phyloP scores from a whole-genome alignment of 2,329 filamentous ascomycete genomes.

The Xylaria sp. region DNA sequence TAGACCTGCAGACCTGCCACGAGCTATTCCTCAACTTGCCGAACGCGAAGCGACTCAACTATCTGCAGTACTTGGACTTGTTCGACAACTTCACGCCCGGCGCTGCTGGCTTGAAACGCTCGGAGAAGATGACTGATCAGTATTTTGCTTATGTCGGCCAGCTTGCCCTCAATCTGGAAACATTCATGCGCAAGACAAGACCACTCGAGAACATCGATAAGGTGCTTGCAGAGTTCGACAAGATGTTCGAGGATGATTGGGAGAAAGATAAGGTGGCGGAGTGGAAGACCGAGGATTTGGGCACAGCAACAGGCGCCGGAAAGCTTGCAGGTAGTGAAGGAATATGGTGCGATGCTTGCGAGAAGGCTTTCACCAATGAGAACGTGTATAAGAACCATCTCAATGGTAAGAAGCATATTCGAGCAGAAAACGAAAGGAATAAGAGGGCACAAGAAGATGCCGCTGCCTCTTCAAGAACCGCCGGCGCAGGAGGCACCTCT shows the following conservation, averaged over 20 bases:
- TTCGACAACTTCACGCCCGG: slow-evolving; percentile 83
- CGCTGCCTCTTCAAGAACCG: slow-evolving; percentile 28
- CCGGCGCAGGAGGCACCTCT: slow-evolving; percentile 31
- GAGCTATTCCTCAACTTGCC: slow-evolving; percentile 88
- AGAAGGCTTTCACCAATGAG: slow-evolving; percentile 91
- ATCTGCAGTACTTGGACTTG: slow-evolving; percentile 85
- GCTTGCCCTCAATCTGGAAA: slow-evolving; percentile 77
- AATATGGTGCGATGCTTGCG: slow-evolving; percentile 85
- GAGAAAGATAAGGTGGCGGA: slow-evolving; percentile 70
- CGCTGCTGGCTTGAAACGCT: slow-evolving; percentile 66
- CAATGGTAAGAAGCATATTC: slow-evolving; percentile 86
- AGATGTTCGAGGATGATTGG: slow-evolving; percentile 82
- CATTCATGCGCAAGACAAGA: slow-evolving; percentile 76
- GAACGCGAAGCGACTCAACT: slow-evolving; percentile 76
- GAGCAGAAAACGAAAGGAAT: slow-evolving; percentile 65
- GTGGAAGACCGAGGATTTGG: slow-evolving; percentile 59
- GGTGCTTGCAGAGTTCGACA: slow-evolving; percentile 68
- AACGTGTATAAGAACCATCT: slow-evolving; percentile 91
- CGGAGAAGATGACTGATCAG: slow-evolving; percentile 83
- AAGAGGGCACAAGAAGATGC: slow-evolving; percentile 40
- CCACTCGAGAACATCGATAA: slow-evolving; percentile 83
- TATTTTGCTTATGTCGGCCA: slow-evolving; percentile 87
- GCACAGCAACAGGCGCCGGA: slow-evolving; percentile 34
- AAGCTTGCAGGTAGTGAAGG: slow-evolving; percentile 50
- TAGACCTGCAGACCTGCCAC: slow-evolving; percentile 79